Evolutionary conservation across 1,139 yeast species (phyloP).

Genomic region (Magnusiomyces fungicola): DNA sequence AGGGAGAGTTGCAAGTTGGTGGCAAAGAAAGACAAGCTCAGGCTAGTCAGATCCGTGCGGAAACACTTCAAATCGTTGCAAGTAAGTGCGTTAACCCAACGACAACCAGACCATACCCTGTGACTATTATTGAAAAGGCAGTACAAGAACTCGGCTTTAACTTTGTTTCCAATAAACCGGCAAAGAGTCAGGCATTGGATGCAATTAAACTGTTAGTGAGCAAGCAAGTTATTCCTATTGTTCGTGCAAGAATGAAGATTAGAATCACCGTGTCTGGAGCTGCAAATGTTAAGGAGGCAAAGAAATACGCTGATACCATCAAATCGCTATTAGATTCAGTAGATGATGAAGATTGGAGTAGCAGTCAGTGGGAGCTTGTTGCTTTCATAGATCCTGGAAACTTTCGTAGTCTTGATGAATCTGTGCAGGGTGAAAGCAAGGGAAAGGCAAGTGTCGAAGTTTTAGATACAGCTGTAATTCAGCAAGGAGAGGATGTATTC

Average conservation of each 20-base stretch:
- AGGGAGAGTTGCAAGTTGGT: constrained; percentile 91
- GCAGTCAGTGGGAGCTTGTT: constrained; percentile 49
- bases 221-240: constrained; percentile 82
- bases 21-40: constrained; percentile 86
- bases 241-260: constrained; percentile 89
- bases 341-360: constrained; percentile 43
- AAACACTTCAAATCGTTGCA: constrained; percentile 73
- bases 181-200: constrained; percentile 86
- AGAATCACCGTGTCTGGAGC: constrained; percentile 42
- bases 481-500: constrained; percentile 42
- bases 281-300: constrained; percentile 42
- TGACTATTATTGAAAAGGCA: constrained; percentile 87
- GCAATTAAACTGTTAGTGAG: constrained; percentile 75
- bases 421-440: constrained; percentile 47
- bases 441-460: constrained; percentile 70
- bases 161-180: constrained; percentile 66
- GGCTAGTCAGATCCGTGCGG: constrained; percentile 69
- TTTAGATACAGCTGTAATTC: constrained; percentile 81
- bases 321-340: constrained; percentile 46
- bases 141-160: constrained; percentile 74
- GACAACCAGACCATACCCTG: constrained; percentile 86
- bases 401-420: constrained; percentile 60
- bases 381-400: constrained; percentile 86
- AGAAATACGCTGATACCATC: constrained; percentile 44
- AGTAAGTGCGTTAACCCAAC: constrained; percentile 89